Conservation (phyloP, 2,329 filamentous ascomycete genomes). For the Aspergillus viridinutans region DNA sequence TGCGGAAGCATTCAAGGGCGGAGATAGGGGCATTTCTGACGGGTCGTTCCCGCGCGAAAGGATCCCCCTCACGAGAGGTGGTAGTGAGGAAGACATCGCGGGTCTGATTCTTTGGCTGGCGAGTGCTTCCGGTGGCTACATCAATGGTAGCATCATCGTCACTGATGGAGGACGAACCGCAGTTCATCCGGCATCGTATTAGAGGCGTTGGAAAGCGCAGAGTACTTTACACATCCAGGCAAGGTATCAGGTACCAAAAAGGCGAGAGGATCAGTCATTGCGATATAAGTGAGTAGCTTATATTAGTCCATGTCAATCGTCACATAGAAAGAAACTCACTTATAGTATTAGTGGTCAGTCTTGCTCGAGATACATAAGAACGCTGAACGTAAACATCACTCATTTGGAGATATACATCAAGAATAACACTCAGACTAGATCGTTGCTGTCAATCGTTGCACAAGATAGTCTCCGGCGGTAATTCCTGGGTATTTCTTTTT, state of each 20-base stretch:
- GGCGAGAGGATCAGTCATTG: too few relatives aligned
- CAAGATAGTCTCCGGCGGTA: conserved; percentile 75
- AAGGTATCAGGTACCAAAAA: neutral
- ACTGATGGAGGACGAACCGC: conserved; percentile 61
- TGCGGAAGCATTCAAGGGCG: conserved; percentile 43
- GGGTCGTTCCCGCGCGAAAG: conserved; percentile 40
- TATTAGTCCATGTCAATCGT: neutral
- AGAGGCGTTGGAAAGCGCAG: neutral
- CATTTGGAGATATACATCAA: neutral
- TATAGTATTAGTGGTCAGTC: neutral
- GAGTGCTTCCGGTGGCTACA: conserved; percentile 60
- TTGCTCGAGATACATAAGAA: neutral
- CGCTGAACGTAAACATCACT: neutral
- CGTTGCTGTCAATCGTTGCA: conserved; percentile 74
- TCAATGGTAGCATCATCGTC: conserved; percentile 60
- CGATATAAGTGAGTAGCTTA: neutral
- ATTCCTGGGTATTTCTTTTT: conserved; percentile 77
- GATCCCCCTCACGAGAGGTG: conserved; percentile 58
- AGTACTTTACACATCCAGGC: neutral
- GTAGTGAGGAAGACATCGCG: conserved; percentile 60
- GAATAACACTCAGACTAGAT: conserved; percentile 31
- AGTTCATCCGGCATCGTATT: conserved; percentile 54
- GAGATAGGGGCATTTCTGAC: conserved; percentile 35
- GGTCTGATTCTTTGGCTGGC: conserved; percentile 63
- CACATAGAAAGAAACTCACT: neutral